phyloP scores from a whole-genome alignment of 2,329 filamentous ascomycete species.

The Aspergillus sergii region DNA sequence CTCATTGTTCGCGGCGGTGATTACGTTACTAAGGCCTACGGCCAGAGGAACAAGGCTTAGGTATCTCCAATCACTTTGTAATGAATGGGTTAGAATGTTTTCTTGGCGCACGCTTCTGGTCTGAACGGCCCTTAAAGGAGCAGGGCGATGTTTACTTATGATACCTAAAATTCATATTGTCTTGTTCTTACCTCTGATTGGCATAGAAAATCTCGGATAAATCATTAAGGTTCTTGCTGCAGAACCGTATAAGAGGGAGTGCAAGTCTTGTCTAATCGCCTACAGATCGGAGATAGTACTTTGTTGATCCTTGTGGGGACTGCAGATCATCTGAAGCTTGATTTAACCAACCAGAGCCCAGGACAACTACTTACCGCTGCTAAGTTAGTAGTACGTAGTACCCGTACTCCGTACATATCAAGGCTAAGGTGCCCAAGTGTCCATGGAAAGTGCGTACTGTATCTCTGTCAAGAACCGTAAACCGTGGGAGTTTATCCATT shows the following conservation, averaged over 20 bases:
- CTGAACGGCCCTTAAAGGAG: conserved; percentile 1
- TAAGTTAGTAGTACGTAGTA: not conserved
- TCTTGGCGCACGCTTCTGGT: conserved; percentile 16
- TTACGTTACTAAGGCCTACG: conserved; percentile 94
- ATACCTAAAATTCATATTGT: conserved; percentile 23
- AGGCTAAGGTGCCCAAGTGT: not conserved
- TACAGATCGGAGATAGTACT: not conserved
- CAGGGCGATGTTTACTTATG: conserved; percentile 18
- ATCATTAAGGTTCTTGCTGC: not conserved
- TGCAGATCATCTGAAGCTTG: conserved; percentile 8
- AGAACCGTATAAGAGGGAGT: not conserved
- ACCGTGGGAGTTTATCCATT: not conserved
- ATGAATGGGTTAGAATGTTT: conserved; percentile 15
- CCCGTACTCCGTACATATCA: not conserved
- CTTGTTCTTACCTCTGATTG: not conserved
- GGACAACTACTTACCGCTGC: not conserved
- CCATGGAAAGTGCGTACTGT: not conserved
- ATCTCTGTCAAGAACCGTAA: not conserved
- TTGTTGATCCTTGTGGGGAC: conserved; percentile 1
- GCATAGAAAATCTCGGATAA: not conserved
- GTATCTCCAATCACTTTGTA: conserved; percentile 10
- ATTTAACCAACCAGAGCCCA: not conserved
- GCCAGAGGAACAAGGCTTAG: conserved; percentile 60
- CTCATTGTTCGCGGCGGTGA: conserved; percentile 87
- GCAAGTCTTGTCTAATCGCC: not conserved